phyloP scores from a whole-genome alignment of 371 early-diverging fungal species.

The Rhizomucor miehei region DNA sequence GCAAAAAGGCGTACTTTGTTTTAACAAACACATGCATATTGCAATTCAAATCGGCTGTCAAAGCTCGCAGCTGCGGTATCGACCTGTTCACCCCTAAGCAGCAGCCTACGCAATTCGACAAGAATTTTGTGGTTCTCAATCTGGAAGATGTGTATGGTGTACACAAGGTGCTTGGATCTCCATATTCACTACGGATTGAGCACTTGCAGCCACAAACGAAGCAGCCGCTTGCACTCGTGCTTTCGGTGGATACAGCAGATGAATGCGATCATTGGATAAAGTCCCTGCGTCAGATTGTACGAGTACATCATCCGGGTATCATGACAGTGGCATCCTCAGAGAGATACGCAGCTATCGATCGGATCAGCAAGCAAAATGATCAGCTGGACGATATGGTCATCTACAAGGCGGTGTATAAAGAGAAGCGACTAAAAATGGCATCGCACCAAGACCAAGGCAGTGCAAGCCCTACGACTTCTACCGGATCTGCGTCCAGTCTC shows the following conservation, averaged over 20 bases:
- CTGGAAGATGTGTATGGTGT: conserved; percentile 27
- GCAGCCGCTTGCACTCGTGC: conserved; percentile 13
- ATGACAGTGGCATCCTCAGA: conserved; percentile 16
- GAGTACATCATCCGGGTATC: conserved; percentile 18
- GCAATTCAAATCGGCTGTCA: conserved; percentile 29
- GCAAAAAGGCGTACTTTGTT: conserved; percentile 25
- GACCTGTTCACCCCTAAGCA: conserved; percentile 11
- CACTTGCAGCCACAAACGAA: conserved; percentile 26
- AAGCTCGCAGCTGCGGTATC: conserved; percentile 26
- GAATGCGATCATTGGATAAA: conserved; percentile 33
- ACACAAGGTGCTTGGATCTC: conserved; percentile 13
- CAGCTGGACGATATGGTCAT: conserved; percentile 23
- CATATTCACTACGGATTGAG: conserved; percentile 28
- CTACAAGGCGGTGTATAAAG: conserved; percentile 37
- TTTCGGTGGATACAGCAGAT: conserved; percentile 15
- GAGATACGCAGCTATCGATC: conserved; percentile 21
- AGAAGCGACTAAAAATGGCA: conserved; percentile 11
- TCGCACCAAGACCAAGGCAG: not conserved
- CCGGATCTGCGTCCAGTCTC: conserved; percentile 6
- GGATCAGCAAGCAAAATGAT: conserved; percentile 34
- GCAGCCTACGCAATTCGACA: conserved; percentile 6
- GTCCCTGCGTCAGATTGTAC: conserved; percentile 19
- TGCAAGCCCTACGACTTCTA: no score
- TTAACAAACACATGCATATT: conserved; percentile 32
- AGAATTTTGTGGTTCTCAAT: conserved; percentile 19